Evolutionary conservation across 1,284 basidiomycete species (phyloP).

Genomic region (Tilletiopsis washingtonensis): DNA sequence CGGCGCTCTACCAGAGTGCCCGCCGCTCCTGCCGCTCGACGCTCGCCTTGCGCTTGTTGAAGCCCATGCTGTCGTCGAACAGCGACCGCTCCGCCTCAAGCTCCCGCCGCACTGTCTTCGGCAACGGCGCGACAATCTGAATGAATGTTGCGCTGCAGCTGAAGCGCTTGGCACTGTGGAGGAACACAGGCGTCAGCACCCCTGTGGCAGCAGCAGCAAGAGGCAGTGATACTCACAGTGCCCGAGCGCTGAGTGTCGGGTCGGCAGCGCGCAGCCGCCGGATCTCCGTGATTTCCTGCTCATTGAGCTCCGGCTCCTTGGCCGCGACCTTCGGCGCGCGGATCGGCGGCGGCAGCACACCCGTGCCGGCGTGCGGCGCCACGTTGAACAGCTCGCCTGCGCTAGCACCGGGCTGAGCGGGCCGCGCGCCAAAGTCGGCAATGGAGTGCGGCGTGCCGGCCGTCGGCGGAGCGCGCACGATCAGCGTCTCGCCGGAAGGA

Average conservation of each 20-base stretch:
- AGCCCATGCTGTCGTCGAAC: too few relatives aligned
- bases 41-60: too few relatives aligned
- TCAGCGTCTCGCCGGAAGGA: slow-evolving; percentile 33
- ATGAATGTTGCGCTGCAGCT: slow-evolving; percentile 35
- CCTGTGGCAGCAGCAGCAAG: too few relatives aligned
- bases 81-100: too few relatives aligned
- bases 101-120: slow-evolving; percentile 20
- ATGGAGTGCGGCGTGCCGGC: slow-evolving; percentile 11
- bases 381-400: neutral
- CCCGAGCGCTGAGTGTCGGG: slow-evolving; percentile 29
- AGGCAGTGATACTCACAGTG: too few relatives aligned
- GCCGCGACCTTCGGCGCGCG: neutral
- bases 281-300: slow-evolving; percentile 30
- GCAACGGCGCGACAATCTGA: slow-evolving; percentile 35
- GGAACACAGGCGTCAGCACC: too few relatives aligned
- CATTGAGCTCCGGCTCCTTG: slow-evolving; percentile 7
- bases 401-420: neutral
- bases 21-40: too few relatives aligned
- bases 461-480: slow-evolving; percentile 37
- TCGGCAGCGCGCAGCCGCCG: slow-evolving; percentile 28
- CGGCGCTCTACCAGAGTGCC: too few relatives aligned
- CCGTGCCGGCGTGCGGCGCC: neutral
- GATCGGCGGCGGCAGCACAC: neutral
- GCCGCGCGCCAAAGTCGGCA: neutral
- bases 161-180: slow-evolving; percentile 29